A percentile compares a stretch with the other conserved stretches of the same genome.
These are phyloP conservation scores for Porphyrellus cyaneotinctus DNA, from an alignment of 768 basidiomycete species.

Conservation along the genomic window DNA sequence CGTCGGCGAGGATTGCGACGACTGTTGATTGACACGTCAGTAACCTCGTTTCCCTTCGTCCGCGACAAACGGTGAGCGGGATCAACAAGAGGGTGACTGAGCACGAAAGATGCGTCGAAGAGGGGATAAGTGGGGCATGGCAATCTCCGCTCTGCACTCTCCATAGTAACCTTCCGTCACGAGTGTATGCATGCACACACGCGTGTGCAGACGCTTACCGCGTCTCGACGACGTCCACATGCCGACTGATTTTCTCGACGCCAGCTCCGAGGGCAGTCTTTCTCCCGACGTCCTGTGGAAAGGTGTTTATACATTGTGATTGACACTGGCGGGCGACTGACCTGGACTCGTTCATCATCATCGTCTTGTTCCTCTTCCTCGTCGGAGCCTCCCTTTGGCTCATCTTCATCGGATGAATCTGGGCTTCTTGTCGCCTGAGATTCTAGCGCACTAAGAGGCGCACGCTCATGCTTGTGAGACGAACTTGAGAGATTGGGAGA, in stretches of 20 bases:
- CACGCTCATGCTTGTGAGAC: slow-evolving; percentile 10
- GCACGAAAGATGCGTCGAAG: slow-evolving; percentile 7
- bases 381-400: slow-evolving; percentile 3
- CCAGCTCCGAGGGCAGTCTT: slow-evolving; percentile 35
- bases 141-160: slow-evolving; percentile 6
- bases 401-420: slow-evolving; percentile 11
- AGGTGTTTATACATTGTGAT: slow-evolving; percentile 2
- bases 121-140: slow-evolving; percentile 5
- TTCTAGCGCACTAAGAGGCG: slow-evolving; percentile 6
- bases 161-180: slow-evolving; percentile 1
- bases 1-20: neutral
- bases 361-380: slow-evolving; percentile 16
- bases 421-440: slow-evolving; percentile 7
- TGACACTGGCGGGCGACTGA: neutral
- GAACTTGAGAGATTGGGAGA: slow-evolving; percentile 14
- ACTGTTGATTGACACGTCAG: neutral
- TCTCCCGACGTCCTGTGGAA: slow-evolving; percentile 21
- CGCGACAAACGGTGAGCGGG: neutral
- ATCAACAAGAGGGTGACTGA: neutral
- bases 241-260: slow-evolving; percentile 35
- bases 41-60: neutral
- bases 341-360: slow-evolving; percentile 18
- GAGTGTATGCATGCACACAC: neutral
- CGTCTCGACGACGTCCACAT: slow-evolving; percentile 22
- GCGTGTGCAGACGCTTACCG: slow-evolving; percentile 8